Conservation (phyloP, 2,329 filamentous ascomycete species). For the Incumbomyces delicatus region DNA sequence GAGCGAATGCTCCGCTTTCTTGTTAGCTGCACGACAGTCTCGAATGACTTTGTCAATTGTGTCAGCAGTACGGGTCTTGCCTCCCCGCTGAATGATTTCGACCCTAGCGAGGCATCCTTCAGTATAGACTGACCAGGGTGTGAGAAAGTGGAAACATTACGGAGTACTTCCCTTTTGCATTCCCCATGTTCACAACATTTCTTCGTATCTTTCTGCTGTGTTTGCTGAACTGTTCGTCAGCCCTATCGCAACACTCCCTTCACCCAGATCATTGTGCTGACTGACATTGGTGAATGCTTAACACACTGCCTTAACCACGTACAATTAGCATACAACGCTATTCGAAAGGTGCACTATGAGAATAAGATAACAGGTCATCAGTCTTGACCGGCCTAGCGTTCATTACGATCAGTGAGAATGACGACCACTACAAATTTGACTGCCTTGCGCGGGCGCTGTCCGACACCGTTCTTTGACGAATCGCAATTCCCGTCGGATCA, state of each 20-base stretch:
- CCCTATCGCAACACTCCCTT: conserved; percentile 1
- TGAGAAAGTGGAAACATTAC: conserved; percentile 3
- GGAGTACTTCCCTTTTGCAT: neutral
- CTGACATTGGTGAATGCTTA: neutral
- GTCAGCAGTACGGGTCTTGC: conserved; percentile 3
- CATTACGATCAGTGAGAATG: neutral
- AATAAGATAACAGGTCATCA: neutral
- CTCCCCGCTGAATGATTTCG: neutral
- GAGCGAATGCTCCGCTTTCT: neutral
- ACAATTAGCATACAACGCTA: neutral
- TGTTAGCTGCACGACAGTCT: conserved; percentile 7
- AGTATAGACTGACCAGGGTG: conserved; percentile 2
- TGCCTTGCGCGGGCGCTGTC: conserved; percentile 44
- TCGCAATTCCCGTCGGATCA: conserved; percentile 48
- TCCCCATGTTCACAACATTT: conserved; percentile 5
- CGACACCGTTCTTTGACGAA: conserved; percentile 59
- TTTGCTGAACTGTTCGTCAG: neutral
- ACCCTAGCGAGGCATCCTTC: neutral
- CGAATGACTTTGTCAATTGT: conserved; percentile 7
- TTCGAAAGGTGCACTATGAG: neutral
- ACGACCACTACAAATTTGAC: neutral
- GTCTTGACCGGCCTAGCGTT: neutral
- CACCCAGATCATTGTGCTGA: neutral
- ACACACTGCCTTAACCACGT: neutral
- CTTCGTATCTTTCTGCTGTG: conserved; percentile 1